Base-by-base conservation (phyloP, 208 protist species). In the Crithidia acanthocephali region DNA sequence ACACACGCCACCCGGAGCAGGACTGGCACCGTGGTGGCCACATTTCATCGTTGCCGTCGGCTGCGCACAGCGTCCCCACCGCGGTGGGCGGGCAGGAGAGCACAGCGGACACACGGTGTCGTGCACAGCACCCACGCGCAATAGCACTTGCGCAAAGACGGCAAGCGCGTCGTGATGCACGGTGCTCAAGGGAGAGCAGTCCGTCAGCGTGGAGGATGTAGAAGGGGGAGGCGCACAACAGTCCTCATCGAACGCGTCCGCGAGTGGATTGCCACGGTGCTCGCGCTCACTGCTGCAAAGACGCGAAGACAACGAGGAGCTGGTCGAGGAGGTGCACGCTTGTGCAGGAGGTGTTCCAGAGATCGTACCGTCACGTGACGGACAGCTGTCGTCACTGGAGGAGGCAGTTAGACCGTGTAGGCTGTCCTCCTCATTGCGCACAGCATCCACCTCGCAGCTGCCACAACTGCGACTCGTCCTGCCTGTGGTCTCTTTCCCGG, bases 21-120 rank as follows among this genome's bases (percentile, higher is more conserved):
- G n/a, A n/a, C n/a, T n/a, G n/a, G n/a, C n/a, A n/a, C n/a, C n/a
- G n/a, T n/a, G n/a, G n/a, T n/a, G n/a, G n/a, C n/a, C n/a, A n/a
- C n/a, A n/a, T n/a, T n/a, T n/a, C 11, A 40, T 11, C 8, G 35
- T 40, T 11, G 35, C 11, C 35, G 11, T 40, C 11, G 35, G 11
- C 8, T 47, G 66, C 20, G 45, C 47, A n/a, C 28, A 51, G 20
- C 45, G 45, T 9, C 57, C 68, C 58, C 68, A 73, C 23, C 32
- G 58, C 20, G 57, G 68, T 13, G 58, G 57, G 18, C 0, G 68
- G 18, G 22, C 13, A 28, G 68, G 68, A 1, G 68, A 73, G 58
- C 68, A 73, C 40, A 73, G 35, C n/a, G 68, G 68, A 33, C 68
- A 73, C 28, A 32, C 13, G 9, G 37, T 64, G 22, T 22, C 28